Base-by-base conservation (phyloP, 176 grass and related monocot species). In the Oryza coarctata region DNA sequence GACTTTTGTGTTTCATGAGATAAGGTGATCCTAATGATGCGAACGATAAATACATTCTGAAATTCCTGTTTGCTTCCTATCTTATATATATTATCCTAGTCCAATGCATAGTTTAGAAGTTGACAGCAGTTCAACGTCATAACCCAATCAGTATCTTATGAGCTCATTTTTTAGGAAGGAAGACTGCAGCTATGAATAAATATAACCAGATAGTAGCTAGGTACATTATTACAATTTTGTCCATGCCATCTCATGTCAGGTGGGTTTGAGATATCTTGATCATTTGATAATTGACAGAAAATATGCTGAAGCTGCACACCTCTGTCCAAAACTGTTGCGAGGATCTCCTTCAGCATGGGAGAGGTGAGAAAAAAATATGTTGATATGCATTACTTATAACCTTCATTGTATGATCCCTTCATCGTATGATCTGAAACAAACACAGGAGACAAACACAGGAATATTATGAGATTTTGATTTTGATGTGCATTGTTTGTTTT, bases 341-440 rank as follows among this genome's bases (percentile, higher is more conserved):
- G 93, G 93, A 64, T 99, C 93, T 78, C 73, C 93, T 82, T 99
- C 90, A 78, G 93, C 96, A 67, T 99, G 96, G 96, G 96, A 95
- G 76, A 95, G 96, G 96, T 99, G 68, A 93, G 82, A 55, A 55
- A 71, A 80, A 86, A 87, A 70, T 69, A 17, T 62, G 33, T 74
- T 12, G 34, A 80, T 67, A 70, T 63, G 70, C 66, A 73, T 44
- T 78, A 72, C 41, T 77, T 76, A 15, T 62, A 7, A 29, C 63
- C 30, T 35, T 63, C 3, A 13, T 32, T 14, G 23, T 67, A 29
- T 57, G 62, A n/a, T n/a, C n/a, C n/a, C n/a, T n/a, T n/a, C n/a
- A n/a, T n/a, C n/a, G n/a, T n/a, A n/a, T n/a, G n/a, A n/a, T 75
- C 34, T 23, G 31, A 10, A 68, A 57, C 38, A 68, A 60, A n/a